phyloP scores from a whole-genome alignment of 2,329 filamentous ascomycete species.

The Clarireedia hainanense region DNA sequence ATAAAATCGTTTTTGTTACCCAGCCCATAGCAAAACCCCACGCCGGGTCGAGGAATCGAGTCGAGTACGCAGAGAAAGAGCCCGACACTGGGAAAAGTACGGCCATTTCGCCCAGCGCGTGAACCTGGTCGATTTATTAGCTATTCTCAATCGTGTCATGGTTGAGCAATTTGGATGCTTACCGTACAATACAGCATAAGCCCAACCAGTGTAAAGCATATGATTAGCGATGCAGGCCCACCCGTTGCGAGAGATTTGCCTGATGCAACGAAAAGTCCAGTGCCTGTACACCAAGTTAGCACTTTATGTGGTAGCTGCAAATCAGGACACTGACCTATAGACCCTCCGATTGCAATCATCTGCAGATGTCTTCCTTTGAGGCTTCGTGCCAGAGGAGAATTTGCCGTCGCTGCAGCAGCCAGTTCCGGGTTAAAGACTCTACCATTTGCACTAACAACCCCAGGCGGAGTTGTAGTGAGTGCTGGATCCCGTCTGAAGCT shows the following conservation, averaged over 20 bases:
- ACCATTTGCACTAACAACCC: constrained; percentile 24
- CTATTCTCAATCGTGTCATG: no score
- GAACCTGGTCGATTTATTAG: constrained; percentile 39
- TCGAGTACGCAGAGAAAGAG: constrained; percentile 87
- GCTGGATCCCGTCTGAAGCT: constrained; percentile 26
- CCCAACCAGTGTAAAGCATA: constrained; percentile 74
- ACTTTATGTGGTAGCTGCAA: not conserved
- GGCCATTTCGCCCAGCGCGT: constrained; percentile 85
- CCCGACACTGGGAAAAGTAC: constrained; percentile 86
- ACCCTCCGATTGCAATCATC: constrained; percentile 96
- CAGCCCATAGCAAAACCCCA: constrained; percentile 96
- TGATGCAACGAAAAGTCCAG: constrained; percentile 80
- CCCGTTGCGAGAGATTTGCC: constrained; percentile 62
- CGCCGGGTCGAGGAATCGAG: constrained; percentile 83
- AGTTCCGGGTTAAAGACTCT: constrained; percentile 53
- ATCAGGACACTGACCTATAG: constrained; percentile 53
- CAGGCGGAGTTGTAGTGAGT: constrained; percentile 42
- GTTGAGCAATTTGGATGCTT: not conserved
- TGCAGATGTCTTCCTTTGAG: constrained; percentile 82
- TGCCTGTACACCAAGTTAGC: constrained; percentile 40
- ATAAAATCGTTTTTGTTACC: constrained; percentile 28
- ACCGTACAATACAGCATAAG: constrained; percentile 79
- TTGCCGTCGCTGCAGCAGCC: constrained; percentile 55
- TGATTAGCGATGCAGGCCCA: constrained; percentile 69
- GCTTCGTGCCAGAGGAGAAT: constrained; percentile 66